Evolutionary conservation across 2,329 filamentous ascomycete species (phyloP), one percentile per base, ranked within the genome.

Genomic region (Periconia sp.): DNA sequence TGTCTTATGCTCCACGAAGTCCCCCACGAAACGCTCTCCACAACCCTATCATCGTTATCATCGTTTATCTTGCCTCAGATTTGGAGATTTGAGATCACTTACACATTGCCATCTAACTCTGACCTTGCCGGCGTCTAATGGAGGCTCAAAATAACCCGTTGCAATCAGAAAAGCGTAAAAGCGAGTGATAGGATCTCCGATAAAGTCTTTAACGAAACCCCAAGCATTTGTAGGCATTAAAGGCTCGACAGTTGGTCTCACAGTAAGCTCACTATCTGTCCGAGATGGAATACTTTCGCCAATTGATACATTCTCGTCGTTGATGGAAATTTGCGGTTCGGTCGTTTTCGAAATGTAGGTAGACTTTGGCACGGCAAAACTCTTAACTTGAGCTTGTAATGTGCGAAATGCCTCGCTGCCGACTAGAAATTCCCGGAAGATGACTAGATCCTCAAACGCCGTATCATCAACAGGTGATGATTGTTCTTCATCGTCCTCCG

Each of bases 61-160:
- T 45, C n/a, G 7, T 17, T 13, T 3, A 41, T 42, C 6, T 13
- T 14, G 17, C 17, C 27, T 30, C 23, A 19, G 23, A 8, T 47
- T 18, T n/a, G 20, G 35, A 18, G 23, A 11, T 15, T 33, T 14
- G 20, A 18, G 17, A 10, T 46, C 8, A 63, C 62, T 49, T 53
- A 68, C 63, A 30, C 62, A 60, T 52, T 51, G 48, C 63, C 64
- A 67, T n/a, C 55, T 52, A 7, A 65, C 44, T 8, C 61, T 55
- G 2, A 49, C 35, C 43, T 9, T 49, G 15, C 43, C 48, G 19
- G 40, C 40, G 9, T 30, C 45, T 7, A 61, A 43, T 2, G 47
- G 18, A 8, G 49, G 52, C 23, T 61, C 59, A 7, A 61, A n/a
- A 1, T 41, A 30, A 0, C 57, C 53, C 20, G 37, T 41, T 3